Evolutionary conservation across 768 basidiomycete genomes (phyloP), one percentile per base, ranked within the genome.

Genomic region (Xerocomellus intermedius): DNA sequence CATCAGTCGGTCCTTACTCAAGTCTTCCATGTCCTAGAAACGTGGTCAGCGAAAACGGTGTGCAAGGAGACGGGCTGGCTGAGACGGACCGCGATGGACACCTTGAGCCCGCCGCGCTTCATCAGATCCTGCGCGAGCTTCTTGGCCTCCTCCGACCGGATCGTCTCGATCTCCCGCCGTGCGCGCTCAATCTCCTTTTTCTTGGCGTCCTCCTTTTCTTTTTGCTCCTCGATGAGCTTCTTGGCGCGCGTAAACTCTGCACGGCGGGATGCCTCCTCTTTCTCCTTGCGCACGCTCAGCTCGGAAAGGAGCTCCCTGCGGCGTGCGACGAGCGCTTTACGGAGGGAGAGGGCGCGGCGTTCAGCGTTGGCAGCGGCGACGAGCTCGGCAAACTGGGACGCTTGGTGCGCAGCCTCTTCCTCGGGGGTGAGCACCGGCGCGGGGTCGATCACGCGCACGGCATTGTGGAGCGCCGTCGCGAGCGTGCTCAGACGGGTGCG

Each of bases 1-100:
- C 71, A 98, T 87, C 58, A 98, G 82, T 44, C 84, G 84, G 64
- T 91, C 87, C 9, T 93, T 94, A 70, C 92, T 92, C 57, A 90
- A 78, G 48, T 83, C 84, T 63, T 92, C 89, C 71, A 94, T 79
- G 66, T 89, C 86, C 89, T 93, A 58, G 19, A 43, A 32, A 16
- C 7, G 6, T 2, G 14, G 19, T 50, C 43, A 52, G 50, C 24
- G 13, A 5, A 33, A 33, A 9, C 1, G n/a, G 8, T 16, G n/a
- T 32, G 35, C n/a, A 37, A 22, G 13, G 6, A 26, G 42, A 17
- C 4, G 21, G 1, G 21, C 14, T 14, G 1, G 14, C 12, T 39
- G 14, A 13, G 17, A 76, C 84, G 65, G 62, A 88, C 89, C 56
- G 85, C 81, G 56, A 91, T 80, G 61, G 89, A 88, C 50, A 85